phyloP scores from a whole-genome alignment of 768 basidiomycete species.

The Pulveroboletus frians region DNA sequence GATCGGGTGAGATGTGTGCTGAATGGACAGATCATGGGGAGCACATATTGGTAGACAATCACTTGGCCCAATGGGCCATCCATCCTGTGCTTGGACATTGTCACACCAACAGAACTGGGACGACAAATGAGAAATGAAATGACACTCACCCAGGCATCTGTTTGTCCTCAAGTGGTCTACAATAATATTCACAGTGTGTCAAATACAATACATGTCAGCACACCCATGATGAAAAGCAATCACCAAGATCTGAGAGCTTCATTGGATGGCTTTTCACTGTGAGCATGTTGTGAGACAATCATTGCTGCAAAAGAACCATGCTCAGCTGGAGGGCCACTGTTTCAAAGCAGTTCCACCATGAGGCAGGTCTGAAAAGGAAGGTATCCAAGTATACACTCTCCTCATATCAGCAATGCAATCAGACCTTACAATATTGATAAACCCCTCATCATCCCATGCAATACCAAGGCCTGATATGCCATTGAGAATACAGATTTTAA shows the following conservation, averaged over 20 bases:
- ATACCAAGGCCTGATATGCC: no score
- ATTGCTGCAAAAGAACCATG: neutral
- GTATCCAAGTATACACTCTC: neutral
- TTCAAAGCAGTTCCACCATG: no score
- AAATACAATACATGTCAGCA: neutral
- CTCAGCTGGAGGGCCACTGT: no score
- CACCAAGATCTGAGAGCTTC: no score
- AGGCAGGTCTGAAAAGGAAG: neutral
- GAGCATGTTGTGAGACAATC: constrained; percentile 22
- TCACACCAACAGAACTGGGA: neutral
- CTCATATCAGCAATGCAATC: no score
- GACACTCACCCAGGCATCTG: constrained; percentile 1
- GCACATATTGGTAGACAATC: neutral
- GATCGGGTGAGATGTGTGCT: neutral
- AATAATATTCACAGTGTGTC: neutral
- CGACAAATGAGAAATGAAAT: neutral
- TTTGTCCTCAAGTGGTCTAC: no score
- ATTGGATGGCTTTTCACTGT: neutral
- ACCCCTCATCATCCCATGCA: no score
- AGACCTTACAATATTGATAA: no score
- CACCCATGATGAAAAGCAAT: constrained; percentile 4
- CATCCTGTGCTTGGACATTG: neutral
- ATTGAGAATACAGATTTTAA: no score
- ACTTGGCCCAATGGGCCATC: neutral
- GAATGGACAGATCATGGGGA: no score